Conservation (phyloP, 148 eudicot species). For the Nepenthes mirabilis region DNA sequence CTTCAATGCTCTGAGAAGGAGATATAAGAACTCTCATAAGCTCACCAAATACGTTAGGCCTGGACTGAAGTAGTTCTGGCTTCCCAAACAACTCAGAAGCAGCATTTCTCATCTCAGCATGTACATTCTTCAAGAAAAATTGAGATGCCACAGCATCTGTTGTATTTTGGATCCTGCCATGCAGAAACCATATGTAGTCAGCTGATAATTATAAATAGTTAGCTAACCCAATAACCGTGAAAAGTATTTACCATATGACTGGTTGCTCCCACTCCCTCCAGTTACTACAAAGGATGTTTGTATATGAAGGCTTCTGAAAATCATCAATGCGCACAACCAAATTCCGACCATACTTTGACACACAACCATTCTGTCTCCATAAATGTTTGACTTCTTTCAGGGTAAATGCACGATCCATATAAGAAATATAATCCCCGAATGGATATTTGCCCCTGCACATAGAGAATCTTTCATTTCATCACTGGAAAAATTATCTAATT, state of each 20-base stretch:
- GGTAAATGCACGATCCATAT: conserved; percentile 52
- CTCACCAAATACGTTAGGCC: conserved; percentile 89
- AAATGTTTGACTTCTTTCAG: conserved; percentile 79
- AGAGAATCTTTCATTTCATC: conserved; percentile 2
- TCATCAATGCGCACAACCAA: conserved; percentile 69
- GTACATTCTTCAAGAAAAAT: conserved; percentile 79
- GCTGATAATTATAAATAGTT: neutral
- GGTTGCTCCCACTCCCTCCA: conserved; percentile 87
- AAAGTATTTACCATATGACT: conserved; percentile 57
- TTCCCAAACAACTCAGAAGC: conserved; percentile 63
- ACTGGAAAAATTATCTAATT: too few species aligned
- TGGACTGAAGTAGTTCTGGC: conserved; percentile 39
- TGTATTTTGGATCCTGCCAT: conserved; percentile 73
- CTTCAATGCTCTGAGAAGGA: conserved; percentile 59
- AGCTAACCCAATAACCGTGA: neutral
- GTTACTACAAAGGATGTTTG: conserved; percentile 69
- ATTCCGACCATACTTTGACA: conserved; percentile 61
- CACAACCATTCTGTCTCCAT: conserved; percentile 64
- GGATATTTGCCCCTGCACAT: conserved; percentile 71
- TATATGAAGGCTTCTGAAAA: conserved; percentile 69
- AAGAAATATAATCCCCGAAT: conserved; percentile 73
- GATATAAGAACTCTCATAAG: conserved; percentile 66
- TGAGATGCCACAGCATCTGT: conserved; percentile 95
- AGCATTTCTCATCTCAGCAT: conserved; percentile 52
- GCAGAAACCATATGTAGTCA: conserved; percentile 2